Evolutionary conservation across 352 stramenopile species (phyloP), one percentile per base, ranked within the genome.

Genomic region (Pythium aristosporum): DNA sequence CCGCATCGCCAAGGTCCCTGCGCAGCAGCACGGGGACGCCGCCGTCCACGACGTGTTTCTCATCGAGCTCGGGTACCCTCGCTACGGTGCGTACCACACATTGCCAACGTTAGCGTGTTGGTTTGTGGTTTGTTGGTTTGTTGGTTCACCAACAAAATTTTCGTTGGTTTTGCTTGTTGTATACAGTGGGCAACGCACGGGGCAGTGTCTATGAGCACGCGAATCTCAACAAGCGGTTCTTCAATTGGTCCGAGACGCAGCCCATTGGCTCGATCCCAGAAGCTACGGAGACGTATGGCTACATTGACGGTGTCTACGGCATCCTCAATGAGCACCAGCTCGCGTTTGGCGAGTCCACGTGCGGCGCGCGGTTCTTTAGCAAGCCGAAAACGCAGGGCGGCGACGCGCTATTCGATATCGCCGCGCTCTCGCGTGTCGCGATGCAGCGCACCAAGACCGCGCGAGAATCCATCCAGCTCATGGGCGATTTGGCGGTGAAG

Each of bases 401-500:
- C 30, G 76, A 96, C 10, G 88, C 90, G 18, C 73, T 97, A 32
- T 89, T 98, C 62, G 85, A 96, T 47, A 81, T 97, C 41, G 63
- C 69, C 0, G 91, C 88, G 69, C 81, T 98, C 18, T 92, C 89
- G 15, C 78, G 85, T 5, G 85, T 98, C 32, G 91, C 86, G 10
- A 69, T 98, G 68, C 88, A 97, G 72, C 85, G 92, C 25, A 58
- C 79, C 13, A 81, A 66, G 46, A 96, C 87, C 2, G 91, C 92
- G 1, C 77, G 82, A 52, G 77, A 88, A 67, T 76, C 92, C 15
- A 80, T 96, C 49, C 63, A 90, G 67, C 68, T 97, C 47, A 98
- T 98, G 91, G 95, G 95, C 61, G 77, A 96, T 20, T 75, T 98
- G 12, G 95, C 89, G 0, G 86, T 92, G n/a, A 48, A 96, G 68